A percentile compares a stretch with the other conserved stretches of the same genome.
Conservation (phyloP, 805 yeast species). For the Brettanomyces sp. region DNA sequence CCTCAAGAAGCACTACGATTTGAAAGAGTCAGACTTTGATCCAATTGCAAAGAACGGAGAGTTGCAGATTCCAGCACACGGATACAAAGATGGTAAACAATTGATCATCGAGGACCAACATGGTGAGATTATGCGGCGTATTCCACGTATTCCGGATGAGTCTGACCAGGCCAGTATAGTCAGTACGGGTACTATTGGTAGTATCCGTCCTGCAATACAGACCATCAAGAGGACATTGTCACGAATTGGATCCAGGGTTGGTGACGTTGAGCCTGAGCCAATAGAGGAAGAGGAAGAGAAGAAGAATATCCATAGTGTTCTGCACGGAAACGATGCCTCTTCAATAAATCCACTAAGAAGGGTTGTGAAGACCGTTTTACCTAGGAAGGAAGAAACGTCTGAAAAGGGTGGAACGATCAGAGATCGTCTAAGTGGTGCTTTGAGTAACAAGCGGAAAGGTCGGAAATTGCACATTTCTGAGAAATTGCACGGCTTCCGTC, state of each 20-base stretch:
- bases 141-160: conserved; percentile 19
- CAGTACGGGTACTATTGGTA: not conserved
- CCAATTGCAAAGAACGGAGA: conserved; percentile 28
- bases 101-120: conserved; percentile 72
- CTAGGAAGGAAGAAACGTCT: not conserved
- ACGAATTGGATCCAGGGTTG: not conserved
- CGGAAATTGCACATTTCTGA: conserved; percentile 6
- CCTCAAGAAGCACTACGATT: conserved; percentile 10
- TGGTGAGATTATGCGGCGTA: conserved; percentile 69
- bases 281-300: not conserved
- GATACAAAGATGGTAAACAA: conserved; percentile 61
- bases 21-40: conserved; percentile 18
- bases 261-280: not conserved
- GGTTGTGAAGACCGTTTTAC: not conserved
- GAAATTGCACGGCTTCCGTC: conserved; percentile 60
- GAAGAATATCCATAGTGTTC: not conserved
- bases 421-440: not conserved
- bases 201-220: not conserved
- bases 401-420: not conserved
- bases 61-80: conserved; percentile 27
- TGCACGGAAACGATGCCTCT: not conserved
- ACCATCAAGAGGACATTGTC: not conserved
- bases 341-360: not conserved
- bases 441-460: not conserved
- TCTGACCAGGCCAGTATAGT: not conserved